Evolutionary conservation across 2,329 filamentous ascomycete species (phyloP), one percentile per base, ranked within the genome.

Genomic region (Xylaria arbuscula): DNA sequence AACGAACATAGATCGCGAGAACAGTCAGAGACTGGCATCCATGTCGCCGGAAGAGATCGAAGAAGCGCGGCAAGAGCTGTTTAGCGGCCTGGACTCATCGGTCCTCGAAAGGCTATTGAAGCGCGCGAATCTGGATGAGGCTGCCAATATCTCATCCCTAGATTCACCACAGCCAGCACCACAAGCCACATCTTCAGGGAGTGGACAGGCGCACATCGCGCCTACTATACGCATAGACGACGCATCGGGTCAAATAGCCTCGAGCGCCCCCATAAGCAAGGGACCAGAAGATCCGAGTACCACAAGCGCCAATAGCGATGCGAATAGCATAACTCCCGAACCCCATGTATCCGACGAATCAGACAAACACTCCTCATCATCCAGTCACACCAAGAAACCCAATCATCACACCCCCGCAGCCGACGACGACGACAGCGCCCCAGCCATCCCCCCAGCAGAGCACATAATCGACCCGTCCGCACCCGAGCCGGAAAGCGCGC

Each of bases 1-100:
- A 75, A 82, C 83, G 70, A 84, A 86, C 5, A 98, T 99, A 78
- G 92, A 95, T 75, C 86, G 89, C 72, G 94, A 98, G 78, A 99
- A 98, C 76, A 88, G 82, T 53, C 86, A 89, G 66, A 88, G 87
- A 68, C 80, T 99, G 55, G 90, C 89, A 15, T 84, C 85, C 32
- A 98, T 99, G 96, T 92, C 92, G 1, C 82, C 88, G 0, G 87
- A 89, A 45, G 93, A 98, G 80, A 97, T 98, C 67, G 89, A 92
- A 70, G 85, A 90, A 73, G 94, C 96, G 68, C 88, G 91, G 51
- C 85, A 89, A 67, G 95, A 98, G 72, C 83, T 99, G n/a, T 85
- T 97, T 77, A 86, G 85, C n/a, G 89, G 87, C 8, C 81, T 98
- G 62, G 91, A 93, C 70, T 91, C 94, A 1, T 87, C 87, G 0